phyloP scores from a whole-genome alignment of 179 eudicot species.

The Heliamphora pulchella region DNA sequence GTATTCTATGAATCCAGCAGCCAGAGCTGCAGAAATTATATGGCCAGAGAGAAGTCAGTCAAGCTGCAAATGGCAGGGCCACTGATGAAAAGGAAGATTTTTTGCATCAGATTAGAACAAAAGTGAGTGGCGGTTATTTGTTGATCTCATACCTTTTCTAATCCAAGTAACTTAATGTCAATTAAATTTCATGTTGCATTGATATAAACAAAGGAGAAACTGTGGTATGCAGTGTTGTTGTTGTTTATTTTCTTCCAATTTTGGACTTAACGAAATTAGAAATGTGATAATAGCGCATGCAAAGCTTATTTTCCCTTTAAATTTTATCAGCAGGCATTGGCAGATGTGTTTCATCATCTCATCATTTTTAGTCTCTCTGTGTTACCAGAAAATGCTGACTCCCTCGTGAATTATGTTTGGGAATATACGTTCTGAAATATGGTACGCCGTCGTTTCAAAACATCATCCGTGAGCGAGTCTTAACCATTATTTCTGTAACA shows the following conservation, averaged over 20 bases:
- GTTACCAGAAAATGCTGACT: no score
- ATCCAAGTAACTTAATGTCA: background rate
- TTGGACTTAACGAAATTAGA: background rate
- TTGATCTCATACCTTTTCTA: slow-evolving; percentile 6
- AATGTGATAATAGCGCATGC: background rate
- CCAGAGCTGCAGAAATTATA: slow-evolving; percentile 32
- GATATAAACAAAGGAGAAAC: background rate
- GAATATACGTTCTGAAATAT: no score
- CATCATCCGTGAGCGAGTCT: no score
- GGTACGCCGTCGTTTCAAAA: no score
- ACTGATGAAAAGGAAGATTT: slow-evolving; percentile 63
- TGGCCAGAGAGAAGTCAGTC: slow-evolving; percentile 29
- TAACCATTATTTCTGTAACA: no score
- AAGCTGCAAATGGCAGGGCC: slow-evolving; percentile 25
- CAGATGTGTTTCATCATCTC: background rate
- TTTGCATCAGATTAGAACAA: slow-evolving; percentile 67
- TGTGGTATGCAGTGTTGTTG: background rate
- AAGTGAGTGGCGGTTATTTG: slow-evolving; percentile 41
- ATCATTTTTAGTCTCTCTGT: background rate
- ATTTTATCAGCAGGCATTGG: background rate
- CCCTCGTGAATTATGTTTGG: no score
- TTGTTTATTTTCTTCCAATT: background rate
- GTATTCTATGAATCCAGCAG: slow-evolving; percentile 27
- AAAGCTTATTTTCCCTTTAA: background rate
- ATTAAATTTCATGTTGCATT: background rate